Percentiles rank a stretch among this genome's conserved stretches.
Conservation (phyloP, 2,329 filamentous ascomycete species). For the Raffaelea deltoideospora region DNA sequence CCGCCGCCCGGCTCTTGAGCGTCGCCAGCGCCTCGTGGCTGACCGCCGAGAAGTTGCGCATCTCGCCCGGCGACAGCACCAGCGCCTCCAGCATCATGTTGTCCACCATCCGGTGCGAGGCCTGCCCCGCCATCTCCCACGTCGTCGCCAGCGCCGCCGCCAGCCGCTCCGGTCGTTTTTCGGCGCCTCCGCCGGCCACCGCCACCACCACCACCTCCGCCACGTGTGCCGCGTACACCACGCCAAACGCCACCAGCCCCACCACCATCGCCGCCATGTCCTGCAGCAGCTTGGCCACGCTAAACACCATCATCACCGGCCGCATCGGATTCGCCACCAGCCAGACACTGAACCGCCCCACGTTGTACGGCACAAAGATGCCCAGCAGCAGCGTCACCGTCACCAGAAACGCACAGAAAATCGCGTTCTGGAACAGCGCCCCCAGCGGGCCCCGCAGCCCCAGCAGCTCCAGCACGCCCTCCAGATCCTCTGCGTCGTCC, state of each 20-base stretch:
- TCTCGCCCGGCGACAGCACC: conserved; percentile 39
- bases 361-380: conserved; percentile 82
- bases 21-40: conserved; percentile 55
- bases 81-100: conserved; percentile 35
- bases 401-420: conserved; percentile 86
- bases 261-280: conserved; percentile 55
- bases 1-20: conserved; percentile 38
- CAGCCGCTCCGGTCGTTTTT: conserved; percentile 4
- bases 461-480: conserved; percentile 89
- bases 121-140: conserved; percentile 25
- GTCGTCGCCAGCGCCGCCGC: conserved; percentile 14
- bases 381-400: conserved; percentile 73
- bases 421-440: conserved; percentile 82
- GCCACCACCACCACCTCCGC: conserved; percentile 21
- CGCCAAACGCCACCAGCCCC: conserved; percentile 32
- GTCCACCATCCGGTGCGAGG: conserved; percentile 31
- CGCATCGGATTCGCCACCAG: conserved; percentile 66
- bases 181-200: conserved; percentile 16
- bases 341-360: conserved; percentile 72
- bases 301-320: conserved; percentile 57
- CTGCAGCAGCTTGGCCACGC: conserved; percentile 62
- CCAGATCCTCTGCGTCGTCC: conserved; percentile 83
- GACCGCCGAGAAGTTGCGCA: conserved; percentile 62
- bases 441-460: conserved; percentile 90
- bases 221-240: conserved; percentile 21